Evolutionary conservation across 176 grass and related monocot species (phyloP).

Genomic region (Oropetium thomaeum): DNA sequence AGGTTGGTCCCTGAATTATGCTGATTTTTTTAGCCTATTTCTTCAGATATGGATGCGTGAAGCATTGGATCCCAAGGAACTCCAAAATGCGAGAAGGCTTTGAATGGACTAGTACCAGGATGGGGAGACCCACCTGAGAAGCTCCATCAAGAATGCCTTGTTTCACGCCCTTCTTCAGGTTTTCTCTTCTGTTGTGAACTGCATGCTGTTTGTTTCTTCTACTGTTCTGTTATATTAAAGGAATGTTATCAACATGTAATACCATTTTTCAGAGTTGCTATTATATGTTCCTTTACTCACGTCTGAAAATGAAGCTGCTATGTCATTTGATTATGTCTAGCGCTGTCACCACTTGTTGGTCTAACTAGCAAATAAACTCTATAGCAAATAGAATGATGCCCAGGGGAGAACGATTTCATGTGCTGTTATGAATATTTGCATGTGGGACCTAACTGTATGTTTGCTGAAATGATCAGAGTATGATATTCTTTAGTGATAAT

Average conservation of each 20-base stretch:
- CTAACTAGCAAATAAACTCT: not conserved
- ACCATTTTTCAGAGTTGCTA: not conserved
- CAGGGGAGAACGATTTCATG: not conserved
- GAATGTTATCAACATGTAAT: not conserved
- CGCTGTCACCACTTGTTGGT: not conserved
- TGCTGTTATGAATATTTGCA: not conserved
- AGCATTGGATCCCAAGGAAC: slow-evolving; percentile 99
- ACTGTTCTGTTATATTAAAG: not conserved
- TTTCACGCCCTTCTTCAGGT: slow-evolving; percentile 61
- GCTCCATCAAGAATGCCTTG: slow-evolving; percentile 82
- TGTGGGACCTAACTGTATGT: not conserved
- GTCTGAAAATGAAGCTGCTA: not conserved
- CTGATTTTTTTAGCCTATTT: slow-evolving; percentile 46
- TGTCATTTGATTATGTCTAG: not conserved
- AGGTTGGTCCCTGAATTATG: not conserved
- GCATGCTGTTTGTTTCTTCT: not conserved
- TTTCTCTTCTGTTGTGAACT: slow-evolving; percentile 16
- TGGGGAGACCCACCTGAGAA: slow-evolving; percentile 97
- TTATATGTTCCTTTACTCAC: not conserved
- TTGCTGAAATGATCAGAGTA: not conserved
- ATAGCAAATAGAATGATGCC: not conserved
- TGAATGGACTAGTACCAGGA: slow-evolving; percentile 96
- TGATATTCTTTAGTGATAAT: not conserved
- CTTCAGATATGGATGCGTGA: slow-evolving; percentile 53
- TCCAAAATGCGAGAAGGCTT: slow-evolving; percentile 92